Conservation (phyloP, 345 rosid genomes). For the Populus nigra region DNA sequence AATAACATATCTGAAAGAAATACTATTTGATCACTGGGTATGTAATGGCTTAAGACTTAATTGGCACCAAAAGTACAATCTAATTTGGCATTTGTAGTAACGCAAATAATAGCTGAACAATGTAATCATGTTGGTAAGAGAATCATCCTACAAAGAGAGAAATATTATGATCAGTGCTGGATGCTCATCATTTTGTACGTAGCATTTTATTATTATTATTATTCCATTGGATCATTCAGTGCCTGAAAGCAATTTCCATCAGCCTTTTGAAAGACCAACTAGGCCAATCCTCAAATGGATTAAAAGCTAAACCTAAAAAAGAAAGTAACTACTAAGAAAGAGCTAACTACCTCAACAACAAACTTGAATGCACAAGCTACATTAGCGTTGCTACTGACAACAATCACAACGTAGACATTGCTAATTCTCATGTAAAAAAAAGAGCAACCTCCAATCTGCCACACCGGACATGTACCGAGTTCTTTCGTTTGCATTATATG, state of each 20-base stretch:
- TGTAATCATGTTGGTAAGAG: background rate
- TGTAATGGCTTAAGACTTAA: background rate
- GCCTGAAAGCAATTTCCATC: background rate
- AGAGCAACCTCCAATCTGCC: slow-evolving; percentile 98
- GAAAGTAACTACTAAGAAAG: background rate
- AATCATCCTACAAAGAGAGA: background rate
- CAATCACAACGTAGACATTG: slow-evolving; percentile 96
- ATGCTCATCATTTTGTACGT: background rate
- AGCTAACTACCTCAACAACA: slow-evolving; percentile 74
- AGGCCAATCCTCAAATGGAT: background rate
- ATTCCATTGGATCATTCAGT: background rate
- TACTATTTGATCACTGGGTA: background rate
- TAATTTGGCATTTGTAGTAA: background rate
- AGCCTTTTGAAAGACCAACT: background rate
- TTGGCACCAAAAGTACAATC: background rate
- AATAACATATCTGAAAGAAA: background rate
- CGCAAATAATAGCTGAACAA: background rate
- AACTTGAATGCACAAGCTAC: slow-evolving; percentile 99
- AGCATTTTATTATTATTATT: background rate
- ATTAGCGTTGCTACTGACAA: slow-evolving; percentile 98
- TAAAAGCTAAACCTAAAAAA: background rate
- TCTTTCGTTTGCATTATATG: slow-evolving; percentile 99
- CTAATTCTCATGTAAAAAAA: slow-evolving; percentile 95
- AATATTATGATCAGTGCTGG: background rate
- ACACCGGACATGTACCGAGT: slow-evolving; percentile 91